Base-by-base conservation (phyloP, 2,329 filamentous ascomycete species). In the Bipolaris zeicola region DNA sequence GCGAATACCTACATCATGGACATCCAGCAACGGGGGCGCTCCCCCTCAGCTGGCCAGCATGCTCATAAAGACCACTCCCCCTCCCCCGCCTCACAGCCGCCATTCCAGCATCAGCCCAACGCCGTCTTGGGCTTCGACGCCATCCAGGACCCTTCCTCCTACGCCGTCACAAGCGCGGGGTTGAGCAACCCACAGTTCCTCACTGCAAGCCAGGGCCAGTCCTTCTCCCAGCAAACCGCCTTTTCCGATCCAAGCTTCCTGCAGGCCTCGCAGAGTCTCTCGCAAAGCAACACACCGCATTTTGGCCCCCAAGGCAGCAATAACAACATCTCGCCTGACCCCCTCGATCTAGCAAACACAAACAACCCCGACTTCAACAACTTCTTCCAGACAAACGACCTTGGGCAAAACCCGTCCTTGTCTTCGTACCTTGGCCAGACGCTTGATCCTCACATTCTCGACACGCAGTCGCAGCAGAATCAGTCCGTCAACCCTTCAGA, bases 61-160 rank as follows among this genome's bases (percentile, higher is more conserved):
- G 74, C 80, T 79, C 82, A 86, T 87, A 88, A 89, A 88, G 89
- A 83, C 75, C 85, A 86, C 75, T 83, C 80, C 65, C 86, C 86
- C 76, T 88, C 87, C 68, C 85, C 86, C 67, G 85, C 86, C 72
- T 84, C 83, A 74, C 82, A 75, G 69, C 75, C 77, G 76, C 80
- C 80, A 67, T 84, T 83, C 69, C 78, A 81, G 72, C 80, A 81
- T 50, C 82, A 67, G 26, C 53, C 64, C 50, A 85, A 85, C 70
- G 81, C 89, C 69, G 83, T 78, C 61, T 78, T 88, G 54, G 54
- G 50, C 55, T 57, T 57, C 45, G 55, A 57, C 28, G 39, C 44
- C 34, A 45, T 34, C 31, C 50, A 57, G 65, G 83, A 88, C 73
- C 79, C 82, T 68, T 77, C 73, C 50, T 65, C 70, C 42, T 66